A percentile compares a stretch with the other conserved stretches of the same genome.
Conservation (phyloP, 2,329 filamentous ascomycete genomes). For the Colletotrichum sojae region DNA sequence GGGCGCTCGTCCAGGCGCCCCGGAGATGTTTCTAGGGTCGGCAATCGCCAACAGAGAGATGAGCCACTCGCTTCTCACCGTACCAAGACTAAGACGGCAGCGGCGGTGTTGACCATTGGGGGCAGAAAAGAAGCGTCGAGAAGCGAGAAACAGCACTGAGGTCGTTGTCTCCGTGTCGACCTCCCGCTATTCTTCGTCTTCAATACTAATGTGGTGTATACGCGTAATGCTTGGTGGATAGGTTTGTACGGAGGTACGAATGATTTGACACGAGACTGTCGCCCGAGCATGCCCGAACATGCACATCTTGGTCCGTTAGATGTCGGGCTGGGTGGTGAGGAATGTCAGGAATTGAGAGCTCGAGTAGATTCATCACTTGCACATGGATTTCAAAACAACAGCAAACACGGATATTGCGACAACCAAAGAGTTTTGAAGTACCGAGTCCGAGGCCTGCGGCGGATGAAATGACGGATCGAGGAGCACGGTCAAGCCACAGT, state of each 20-base stretch:
- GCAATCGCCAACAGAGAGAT: conserved; percentile 32
- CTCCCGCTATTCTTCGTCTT: background rate
- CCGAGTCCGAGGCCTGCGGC: conserved; percentile 37
- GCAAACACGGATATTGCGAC: conserved; percentile 20
- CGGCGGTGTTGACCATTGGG: conserved; percentile 19
- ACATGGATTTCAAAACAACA: conserved; percentile 11
- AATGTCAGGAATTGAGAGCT: conserved; percentile 2
- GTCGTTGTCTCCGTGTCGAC: background rate
- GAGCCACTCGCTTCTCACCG: conserved; percentile 11
- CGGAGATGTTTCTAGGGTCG: conserved; percentile 29
- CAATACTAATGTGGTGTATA: no score
- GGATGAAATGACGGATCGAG: conserved; percentile 24
- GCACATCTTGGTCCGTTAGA: no score
- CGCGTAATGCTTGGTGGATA: no score
- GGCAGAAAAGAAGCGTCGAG: conserved; percentile 36
- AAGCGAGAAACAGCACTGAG: conserved; percentile 17
- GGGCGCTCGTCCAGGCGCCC: conserved; percentile 13
- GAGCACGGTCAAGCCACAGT: conserved; percentile 36
- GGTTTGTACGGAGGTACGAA: no score
- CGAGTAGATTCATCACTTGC: no score
- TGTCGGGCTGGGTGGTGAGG: no score
- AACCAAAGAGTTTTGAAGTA: conserved; percentile 7
- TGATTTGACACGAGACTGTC: no score
- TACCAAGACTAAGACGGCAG: conserved; percentile 3
- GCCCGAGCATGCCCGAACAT: no score